These are phyloP conservation scores for Dichotomocladium elegans DNA, from an alignment of 371 early-diverging fungal genomes.

Conservation along the genomic window DNA sequence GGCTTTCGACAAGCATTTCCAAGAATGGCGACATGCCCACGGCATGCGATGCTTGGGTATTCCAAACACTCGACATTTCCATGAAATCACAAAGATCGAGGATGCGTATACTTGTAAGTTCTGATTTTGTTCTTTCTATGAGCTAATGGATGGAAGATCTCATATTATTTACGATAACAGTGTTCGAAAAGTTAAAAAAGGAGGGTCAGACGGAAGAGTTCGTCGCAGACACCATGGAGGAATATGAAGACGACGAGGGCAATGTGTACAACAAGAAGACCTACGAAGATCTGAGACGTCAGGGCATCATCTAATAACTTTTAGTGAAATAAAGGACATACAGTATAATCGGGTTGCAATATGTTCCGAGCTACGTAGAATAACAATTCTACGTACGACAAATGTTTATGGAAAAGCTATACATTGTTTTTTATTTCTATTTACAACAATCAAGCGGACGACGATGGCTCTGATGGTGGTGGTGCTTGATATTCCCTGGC, in stretches of 20 bases:
- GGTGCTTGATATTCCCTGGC: slow-evolving; percentile 10
- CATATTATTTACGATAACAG: no score
- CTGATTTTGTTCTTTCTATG: not conserved
- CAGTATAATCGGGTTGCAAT: no score
- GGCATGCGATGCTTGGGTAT: slow-evolving; percentile 95
- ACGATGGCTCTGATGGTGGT: no score
- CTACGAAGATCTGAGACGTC: slow-evolving; percentile 91
- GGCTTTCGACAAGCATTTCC: slow-evolving; percentile 95
- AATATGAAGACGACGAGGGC: slow-evolving; percentile 95
- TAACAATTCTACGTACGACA: no score
- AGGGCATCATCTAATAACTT: slow-evolving; percentile 74
- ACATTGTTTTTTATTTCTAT: no score
- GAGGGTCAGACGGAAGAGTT: slow-evolving; percentile 57
- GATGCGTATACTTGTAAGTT: slow-evolving; percentile 87
- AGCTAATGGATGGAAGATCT: no score
- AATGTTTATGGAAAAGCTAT: no score
- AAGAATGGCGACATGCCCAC: slow-evolving; percentile 94
- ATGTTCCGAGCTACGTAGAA: no score
- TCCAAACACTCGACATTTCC: slow-evolving; percentile 90
- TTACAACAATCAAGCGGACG: no score
- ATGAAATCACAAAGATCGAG: slow-evolving; percentile 89
- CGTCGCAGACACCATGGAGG: slow-evolving; percentile 82
- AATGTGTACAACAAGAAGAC: slow-evolving; percentile 98
- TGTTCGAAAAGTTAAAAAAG: slow-evolving; percentile 82
- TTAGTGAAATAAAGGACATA: not conserved